These are phyloP conservation scores for Vigna radiata DNA, from an alignment of 306 rosid genomes.

Conservation along the genomic window DNA sequence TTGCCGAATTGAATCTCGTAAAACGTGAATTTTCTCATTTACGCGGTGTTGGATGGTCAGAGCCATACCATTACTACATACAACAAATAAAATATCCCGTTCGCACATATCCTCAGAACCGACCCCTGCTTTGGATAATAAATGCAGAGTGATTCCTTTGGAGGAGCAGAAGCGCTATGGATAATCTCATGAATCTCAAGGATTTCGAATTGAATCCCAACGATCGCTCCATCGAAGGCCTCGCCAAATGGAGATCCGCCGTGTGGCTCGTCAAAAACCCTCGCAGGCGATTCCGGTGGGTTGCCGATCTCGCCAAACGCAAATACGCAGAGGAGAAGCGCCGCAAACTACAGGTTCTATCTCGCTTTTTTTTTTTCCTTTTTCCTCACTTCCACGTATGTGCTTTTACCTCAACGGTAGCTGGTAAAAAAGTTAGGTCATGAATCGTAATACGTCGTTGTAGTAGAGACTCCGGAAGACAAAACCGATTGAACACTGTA, in stretches of 20 bases:
- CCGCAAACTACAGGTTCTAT: constrained; percentile 60
- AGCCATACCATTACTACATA: no score
- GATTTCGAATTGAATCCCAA: constrained; percentile 62
- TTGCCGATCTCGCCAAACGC: constrained; percentile 78
- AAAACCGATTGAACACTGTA: neutral
- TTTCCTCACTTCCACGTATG: neutral
- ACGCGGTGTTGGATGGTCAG: no score
- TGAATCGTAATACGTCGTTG: neutral
- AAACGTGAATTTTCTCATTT: no score
- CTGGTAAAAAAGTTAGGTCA: neutral
- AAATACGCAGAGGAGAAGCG: constrained; percentile 46
- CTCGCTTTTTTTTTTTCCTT: neutral
- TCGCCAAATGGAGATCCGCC: constrained; percentile 70
- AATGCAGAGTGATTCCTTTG: neutral
- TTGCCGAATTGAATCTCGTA: no score
- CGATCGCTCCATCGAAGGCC: constrained; percentile 50
- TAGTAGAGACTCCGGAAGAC: neutral
- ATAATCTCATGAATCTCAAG: constrained; percentile 38
- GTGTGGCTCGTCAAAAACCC: constrained; percentile 69
- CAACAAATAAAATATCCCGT: neutral
- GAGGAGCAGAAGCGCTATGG: constrained; percentile 38
- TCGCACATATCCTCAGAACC: neutral
- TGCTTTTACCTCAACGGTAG: neutral
- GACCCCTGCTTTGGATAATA: no score
- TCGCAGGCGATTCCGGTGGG: constrained; percentile 72